Percentiles rank a stretch among this genome's conserved stretches.
phyloP scores from a whole-genome alignment of 495 filamentous ascomycete genomes.

The Xylaria curta region DNA sequence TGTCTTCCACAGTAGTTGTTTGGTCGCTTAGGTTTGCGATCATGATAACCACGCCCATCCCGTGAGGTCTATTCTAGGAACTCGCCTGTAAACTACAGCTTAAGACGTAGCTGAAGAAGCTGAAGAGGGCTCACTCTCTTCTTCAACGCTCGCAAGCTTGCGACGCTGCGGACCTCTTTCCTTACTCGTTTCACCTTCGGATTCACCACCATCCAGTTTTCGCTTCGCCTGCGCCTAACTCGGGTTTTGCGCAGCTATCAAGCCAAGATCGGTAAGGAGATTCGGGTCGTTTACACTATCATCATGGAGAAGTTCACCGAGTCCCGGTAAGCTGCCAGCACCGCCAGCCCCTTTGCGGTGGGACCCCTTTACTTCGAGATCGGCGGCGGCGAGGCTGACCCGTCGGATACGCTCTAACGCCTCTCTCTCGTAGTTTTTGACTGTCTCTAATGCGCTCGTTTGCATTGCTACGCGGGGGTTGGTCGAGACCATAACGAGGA shows the following conservation, averaged over 20 bases:
- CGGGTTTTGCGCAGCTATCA: background rate
- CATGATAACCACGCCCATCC: background rate
- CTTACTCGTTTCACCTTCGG: background rate
- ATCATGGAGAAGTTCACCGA: conserved; percentile 34
- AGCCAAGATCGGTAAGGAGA: conserved; percentile 9
- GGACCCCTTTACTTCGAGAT: conserved; percentile 68
- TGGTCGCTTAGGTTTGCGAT: background rate
- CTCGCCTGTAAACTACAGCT: background rate
- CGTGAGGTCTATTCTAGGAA: background rate
- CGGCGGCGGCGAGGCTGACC: conserved; percentile 74
- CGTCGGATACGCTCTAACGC: conserved; percentile 76
- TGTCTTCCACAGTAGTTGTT: background rate
- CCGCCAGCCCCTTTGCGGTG: conserved; percentile 30
- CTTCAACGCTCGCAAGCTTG: background rate
- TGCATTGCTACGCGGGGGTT: conserved; percentile 74
- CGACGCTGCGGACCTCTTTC: background rate
- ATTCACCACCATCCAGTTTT: background rate
- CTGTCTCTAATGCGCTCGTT: conserved; percentile 65
- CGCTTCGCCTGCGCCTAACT: background rate
- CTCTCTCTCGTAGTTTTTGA: conserved; percentile 73
- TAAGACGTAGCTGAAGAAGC: background rate
- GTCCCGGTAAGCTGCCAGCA: conserved; percentile 26
- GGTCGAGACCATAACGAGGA: conserved; percentile 70
- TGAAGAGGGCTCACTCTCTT: no score
- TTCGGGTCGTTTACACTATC: conserved; percentile 6